Conservation (phyloP, 1,284 basidiomycete species). For the Rhodotorula sp. region DNA sequence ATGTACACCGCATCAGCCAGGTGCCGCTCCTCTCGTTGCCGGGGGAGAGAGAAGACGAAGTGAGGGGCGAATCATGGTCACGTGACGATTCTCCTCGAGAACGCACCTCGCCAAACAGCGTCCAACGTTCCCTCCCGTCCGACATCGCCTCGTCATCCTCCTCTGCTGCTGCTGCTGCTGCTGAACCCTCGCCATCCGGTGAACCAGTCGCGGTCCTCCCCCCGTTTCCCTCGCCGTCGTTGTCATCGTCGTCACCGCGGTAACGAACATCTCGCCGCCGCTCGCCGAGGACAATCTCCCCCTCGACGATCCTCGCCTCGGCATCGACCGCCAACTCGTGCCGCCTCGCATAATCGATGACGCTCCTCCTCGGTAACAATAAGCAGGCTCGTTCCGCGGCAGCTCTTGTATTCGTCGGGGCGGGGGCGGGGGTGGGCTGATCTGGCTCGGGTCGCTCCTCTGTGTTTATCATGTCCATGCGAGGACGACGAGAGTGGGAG, state of each 20-base stretch:
- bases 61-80: too few species aligned
- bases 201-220: too few species aligned
- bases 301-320: slow-evolving; percentile 20
- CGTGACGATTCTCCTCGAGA: too few species aligned
- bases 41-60: not conserved
- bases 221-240: too few species aligned
- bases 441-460: too few species aligned
- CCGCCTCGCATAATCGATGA: slow-evolving; percentile 13
- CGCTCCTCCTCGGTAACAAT: slow-evolving; percentile 4
- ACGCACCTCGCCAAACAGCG: slow-evolving; percentile 28
- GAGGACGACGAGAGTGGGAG: too few species aligned
- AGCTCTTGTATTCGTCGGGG: not conserved
- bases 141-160: not conserved
- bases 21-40: too few species aligned
- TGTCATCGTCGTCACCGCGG: too few species aligned
- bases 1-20: not conserved
- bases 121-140: slow-evolving; percentile 14
- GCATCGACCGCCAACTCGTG: slow-evolving; percentile 18
- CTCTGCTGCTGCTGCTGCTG: not conserved
- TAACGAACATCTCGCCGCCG: too few species aligned
- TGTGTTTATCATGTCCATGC: too few species aligned
- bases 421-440: too few species aligned
- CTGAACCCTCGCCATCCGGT: too few species aligned
- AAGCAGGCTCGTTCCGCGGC: not conserved
- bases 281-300: slow-evolving; percentile 31